Conservation (phyloP, 495 filamentous ascomycete genomes). For the Xylaria intraflava region DNA sequence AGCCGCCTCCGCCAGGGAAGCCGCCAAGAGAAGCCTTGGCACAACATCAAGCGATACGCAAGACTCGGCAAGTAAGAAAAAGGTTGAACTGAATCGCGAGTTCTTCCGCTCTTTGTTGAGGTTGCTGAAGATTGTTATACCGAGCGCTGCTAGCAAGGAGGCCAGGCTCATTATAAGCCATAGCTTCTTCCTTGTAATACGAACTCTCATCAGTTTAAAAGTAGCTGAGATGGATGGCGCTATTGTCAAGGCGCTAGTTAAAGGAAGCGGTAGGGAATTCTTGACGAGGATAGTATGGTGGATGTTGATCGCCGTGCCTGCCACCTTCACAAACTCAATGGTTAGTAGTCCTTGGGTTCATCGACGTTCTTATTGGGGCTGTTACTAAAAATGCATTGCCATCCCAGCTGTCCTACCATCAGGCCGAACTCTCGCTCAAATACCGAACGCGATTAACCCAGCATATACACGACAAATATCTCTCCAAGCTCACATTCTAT, state of each 20-base stretch:
- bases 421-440: conserved; percentile 85
- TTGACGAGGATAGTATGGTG: conserved; percentile 88
- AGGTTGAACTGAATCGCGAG: conserved; percentile 88
- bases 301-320: conserved; percentile 97
- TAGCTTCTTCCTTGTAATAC: conserved; percentile 68
- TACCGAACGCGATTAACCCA: conserved; percentile 89
- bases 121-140: conserved; percentile 80
- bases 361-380: background rate
- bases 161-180: conserved; percentile 78
- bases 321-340: conserved; percentile 99
- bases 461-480: conserved; percentile 87
- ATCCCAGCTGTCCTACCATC: conserved; percentile 83
- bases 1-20: conserved; percentile 68
- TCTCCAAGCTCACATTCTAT: conserved; percentile 96
- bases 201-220: conserved; percentile 88
- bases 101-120: conserved; percentile 83
- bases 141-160: conserved; percentile 84
- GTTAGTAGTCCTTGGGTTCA: conserved; percentile 40
- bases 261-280: conserved; percentile 88
- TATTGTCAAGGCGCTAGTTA: conserved; percentile 82
- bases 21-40: conserved; percentile 52
- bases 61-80: conserved; percentile 56
- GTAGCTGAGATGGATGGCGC: conserved; percentile 93
- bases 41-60: conserved; percentile 42
- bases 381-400: background rate